phyloP scores from a whole-genome alignment of 1,284 basidiomycete species.

The Acaromyces ingoldii region DNA sequence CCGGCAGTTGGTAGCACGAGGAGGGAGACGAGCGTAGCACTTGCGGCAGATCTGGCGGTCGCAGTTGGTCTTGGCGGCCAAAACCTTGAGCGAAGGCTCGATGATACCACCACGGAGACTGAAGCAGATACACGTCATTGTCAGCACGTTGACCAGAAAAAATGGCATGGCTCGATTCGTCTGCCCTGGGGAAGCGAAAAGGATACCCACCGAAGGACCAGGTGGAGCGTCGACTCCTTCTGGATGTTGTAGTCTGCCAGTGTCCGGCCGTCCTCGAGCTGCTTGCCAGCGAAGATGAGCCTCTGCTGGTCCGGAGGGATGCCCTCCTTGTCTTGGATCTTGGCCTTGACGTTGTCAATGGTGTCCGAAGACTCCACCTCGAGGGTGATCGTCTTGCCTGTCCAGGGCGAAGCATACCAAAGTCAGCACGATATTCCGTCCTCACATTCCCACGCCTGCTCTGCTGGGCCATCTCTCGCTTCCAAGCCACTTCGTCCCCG shows the following conservation, averaged over 20 bases:
- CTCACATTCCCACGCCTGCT: no score
- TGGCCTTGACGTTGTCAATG: slow-evolving; percentile 62
- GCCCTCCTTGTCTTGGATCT: slow-evolving; percentile 51
- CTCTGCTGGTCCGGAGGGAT: slow-evolving; percentile 50
- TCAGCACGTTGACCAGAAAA: background rate
- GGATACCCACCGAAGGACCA: slow-evolving; percentile 68
- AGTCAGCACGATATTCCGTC: slow-evolving; percentile 26
- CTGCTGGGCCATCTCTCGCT: no score
- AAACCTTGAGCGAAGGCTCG: slow-evolving; percentile 94
- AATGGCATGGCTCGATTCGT: no score
- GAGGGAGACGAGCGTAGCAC: slow-evolving; percentile 98
- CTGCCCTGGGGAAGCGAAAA: no score
- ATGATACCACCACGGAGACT: slow-evolving; percentile 97
- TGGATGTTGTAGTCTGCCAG: slow-evolving; percentile 69
- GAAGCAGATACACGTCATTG: slow-evolving; percentile 5
- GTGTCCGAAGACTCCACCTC: slow-evolving; percentile 55
- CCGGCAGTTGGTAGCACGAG: slow-evolving; percentile 98
- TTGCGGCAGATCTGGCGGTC: slow-evolving; percentile 84
- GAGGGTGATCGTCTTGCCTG: slow-evolving; percentile 54
- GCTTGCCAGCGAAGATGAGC: slow-evolving; percentile 49
- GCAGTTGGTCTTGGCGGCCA: slow-evolving; percentile 74
- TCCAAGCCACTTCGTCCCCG: no score
- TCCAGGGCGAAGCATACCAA: slow-evolving; percentile 34
- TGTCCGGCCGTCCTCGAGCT: slow-evolving; percentile 49
- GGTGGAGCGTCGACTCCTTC: slow-evolving; percentile 96